Evolutionary conservation across 805 yeast species (phyloP), one percentile per base, ranked within the genome.

Genomic region (Candida wancherniae): DNA sequence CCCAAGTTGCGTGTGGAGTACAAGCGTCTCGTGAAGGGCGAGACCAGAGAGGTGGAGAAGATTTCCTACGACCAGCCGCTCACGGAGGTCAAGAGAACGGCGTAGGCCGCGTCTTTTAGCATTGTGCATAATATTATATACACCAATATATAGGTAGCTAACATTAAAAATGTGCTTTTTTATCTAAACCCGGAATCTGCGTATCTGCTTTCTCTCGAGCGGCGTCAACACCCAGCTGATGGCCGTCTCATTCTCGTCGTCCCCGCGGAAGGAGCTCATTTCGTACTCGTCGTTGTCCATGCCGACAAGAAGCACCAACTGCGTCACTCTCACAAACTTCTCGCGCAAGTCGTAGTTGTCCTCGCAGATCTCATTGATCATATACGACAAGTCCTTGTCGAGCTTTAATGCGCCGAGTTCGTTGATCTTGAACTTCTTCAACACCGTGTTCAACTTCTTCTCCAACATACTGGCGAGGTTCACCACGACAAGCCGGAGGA

Each of bases 321-420:
- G 97, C 0, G 95, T 86, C 5, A 86, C 77, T 36, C 86, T 67
- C 6, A 82, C 69, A 50, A 90, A 90, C 45, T 75, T 73, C 38
- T 85, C 92, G 37, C 96, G 67, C 44, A 87, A 60, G 20, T 72
- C 71, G 55, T 87, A 90, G 48, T 80, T 64, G 34, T 77, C 75
- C 29, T 77, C 80, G 28, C 94, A 80, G 5, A 84, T 71, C 36
- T 80, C 81, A 26, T 79, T 72, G 29, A 92, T 83, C 19, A 90
- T 69, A 16, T 74, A 67, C 27, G 87, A 75, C 14, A 87, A 60
- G 50, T 88, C 95, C 37, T 84, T 75, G 42, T 92, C 97, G 29
- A 92, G 61, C 42, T 79, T 82, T 12, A 86, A 69, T 0, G 94
- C 78, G 1, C 97, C 97, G 23, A 84, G 58, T 45, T 84, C 94